phyloP scores from a whole-genome alignment of 345 rosid genomes.

The Zanthoxylum bungeanum region DNA sequence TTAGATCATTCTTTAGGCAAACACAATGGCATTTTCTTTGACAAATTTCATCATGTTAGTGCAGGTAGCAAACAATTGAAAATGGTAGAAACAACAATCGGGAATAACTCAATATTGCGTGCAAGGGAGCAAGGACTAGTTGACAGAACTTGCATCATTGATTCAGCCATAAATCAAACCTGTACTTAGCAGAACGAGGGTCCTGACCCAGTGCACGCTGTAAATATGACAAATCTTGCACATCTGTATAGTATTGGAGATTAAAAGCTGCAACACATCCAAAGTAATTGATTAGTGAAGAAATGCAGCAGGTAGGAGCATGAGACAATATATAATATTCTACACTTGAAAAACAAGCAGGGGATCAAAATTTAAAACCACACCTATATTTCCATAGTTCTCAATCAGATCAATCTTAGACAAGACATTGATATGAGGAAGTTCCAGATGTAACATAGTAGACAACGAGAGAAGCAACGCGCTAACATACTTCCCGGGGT shows the following conservation, averaged over 20 bases:
- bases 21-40: background rate
- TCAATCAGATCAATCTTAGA: conserved; percentile 92
- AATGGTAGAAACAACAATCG: background rate
- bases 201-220: conserved; percentile 64
- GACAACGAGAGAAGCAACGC: conserved; percentile 82
- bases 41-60: background rate
- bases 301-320: background rate
- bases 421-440: conserved; percentile 83
- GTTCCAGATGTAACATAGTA: conserved; percentile 92
- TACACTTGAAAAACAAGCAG: background rate
- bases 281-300: conserved; percentile 11
- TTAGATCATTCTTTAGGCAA: background rate
- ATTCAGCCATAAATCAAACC: conserved; percentile 38
- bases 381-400: conserved; percentile 89
- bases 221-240: conserved; percentile 80
- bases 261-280: conserved; percentile 59
- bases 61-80: background rate
- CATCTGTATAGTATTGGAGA: conserved; percentile 84
- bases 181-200: conserved; percentile 84
- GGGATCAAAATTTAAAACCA: background rate
- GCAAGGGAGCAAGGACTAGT: background rate
- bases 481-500: conserved; percentile 84
- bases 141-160: background rate
- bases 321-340: background rate
- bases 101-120: background rate